Conservation (phyloP, 2,329 filamentous ascomycete species). For the Ascosphaera acerosa region DNA sequence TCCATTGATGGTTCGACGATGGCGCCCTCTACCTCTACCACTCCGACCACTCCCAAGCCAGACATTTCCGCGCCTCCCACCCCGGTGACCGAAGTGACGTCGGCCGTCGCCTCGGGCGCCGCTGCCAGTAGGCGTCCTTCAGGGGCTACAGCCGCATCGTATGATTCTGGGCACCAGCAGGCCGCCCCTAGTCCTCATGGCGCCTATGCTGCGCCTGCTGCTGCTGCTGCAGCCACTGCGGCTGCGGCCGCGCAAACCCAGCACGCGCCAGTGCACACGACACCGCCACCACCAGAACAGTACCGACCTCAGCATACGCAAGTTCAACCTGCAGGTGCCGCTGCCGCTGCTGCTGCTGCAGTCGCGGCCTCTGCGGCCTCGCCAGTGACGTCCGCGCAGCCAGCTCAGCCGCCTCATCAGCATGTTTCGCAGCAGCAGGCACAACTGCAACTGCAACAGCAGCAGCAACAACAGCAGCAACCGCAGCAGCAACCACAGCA, state of each 20-base stretch:
- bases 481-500: slow-evolving; percentile 7
- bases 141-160: slow-evolving; percentile 7
- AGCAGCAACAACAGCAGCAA: slow-evolving; percentile 5
- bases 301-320: slow-evolving; percentile 19
- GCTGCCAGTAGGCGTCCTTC: slow-evolving; percentile 15
- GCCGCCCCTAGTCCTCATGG: slow-evolving; percentile 10
- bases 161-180: slow-evolving; percentile 4
- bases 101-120: slow-evolving; percentile 21
- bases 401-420: slow-evolving; percentile 6
- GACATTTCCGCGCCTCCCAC: slow-evolving; percentile 18
- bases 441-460: slow-evolving; percentile 3
- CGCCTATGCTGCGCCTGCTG: slow-evolving; percentile 7
- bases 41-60: slow-evolving; percentile 15
- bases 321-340: too few relatives aligned
- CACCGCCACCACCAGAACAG: slow-evolving; percentile 17
- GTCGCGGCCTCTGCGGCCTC: too few relatives aligned
- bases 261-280: slow-evolving; percentile 1
- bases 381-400: slow-evolving; percentile 4
- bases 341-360: neutral
- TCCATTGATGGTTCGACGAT: slow-evolving; percentile 19
- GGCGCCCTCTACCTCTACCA: slow-evolving; percentile 6
- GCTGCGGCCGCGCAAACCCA: slow-evolving; percentile 3
- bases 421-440: slow-evolving; percentile 5
- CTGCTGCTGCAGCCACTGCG: slow-evolving; percentile 8
- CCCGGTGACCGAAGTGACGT: too few relatives aligned